Evolutionary conservation across 768 basidiomycete species (phyloP).

Genomic region (Cystobasidium ongulense): DNA sequence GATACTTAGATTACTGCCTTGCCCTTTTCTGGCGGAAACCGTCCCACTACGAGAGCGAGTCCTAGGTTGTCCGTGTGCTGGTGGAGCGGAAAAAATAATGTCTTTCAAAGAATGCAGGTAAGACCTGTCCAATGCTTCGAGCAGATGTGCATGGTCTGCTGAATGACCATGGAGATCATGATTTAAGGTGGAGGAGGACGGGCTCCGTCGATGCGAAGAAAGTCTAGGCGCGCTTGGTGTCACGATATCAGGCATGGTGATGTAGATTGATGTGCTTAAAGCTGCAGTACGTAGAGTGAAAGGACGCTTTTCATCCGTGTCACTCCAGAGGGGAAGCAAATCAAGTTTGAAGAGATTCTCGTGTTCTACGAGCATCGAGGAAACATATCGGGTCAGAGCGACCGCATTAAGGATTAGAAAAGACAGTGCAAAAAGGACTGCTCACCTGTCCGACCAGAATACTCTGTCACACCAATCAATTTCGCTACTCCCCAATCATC

Average conservation of each 20-base stretch:
- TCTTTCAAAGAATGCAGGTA: neutral
- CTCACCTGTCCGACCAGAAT: constrained; percentile 44
- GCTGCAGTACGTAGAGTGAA: constrained; percentile 31
- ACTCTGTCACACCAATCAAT: constrained; percentile 51
- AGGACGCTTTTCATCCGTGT: constrained; percentile 39
- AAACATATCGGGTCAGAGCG: neutral
- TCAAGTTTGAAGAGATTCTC: constrained; percentile 51
- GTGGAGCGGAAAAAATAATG: neutral
- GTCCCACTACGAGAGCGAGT: neutral
- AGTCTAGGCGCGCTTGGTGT: constrained; percentile 24
- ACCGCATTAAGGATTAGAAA: no score
- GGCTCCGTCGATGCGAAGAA: neutral
- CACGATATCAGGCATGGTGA: constrained; percentile 45
- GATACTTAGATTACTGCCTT: neutral
- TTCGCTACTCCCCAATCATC: constrained; percentile 51
- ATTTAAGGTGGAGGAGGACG: constrained; percentile 11
- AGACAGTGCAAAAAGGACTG: neutral
- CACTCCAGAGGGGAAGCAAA: constrained; percentile 50
- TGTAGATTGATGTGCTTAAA: constrained; percentile 46
- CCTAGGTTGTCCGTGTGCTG: neutral
- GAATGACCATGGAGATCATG: neutral
- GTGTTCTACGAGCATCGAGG: no score
- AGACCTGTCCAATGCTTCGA: constrained; percentile 48
- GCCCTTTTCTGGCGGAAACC: neutral
- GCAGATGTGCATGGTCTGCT: constrained; percentile 44